phyloP scores from a whole-genome alignment of 352 stramenopile species.

The Globisporangium radiosum region DNA sequence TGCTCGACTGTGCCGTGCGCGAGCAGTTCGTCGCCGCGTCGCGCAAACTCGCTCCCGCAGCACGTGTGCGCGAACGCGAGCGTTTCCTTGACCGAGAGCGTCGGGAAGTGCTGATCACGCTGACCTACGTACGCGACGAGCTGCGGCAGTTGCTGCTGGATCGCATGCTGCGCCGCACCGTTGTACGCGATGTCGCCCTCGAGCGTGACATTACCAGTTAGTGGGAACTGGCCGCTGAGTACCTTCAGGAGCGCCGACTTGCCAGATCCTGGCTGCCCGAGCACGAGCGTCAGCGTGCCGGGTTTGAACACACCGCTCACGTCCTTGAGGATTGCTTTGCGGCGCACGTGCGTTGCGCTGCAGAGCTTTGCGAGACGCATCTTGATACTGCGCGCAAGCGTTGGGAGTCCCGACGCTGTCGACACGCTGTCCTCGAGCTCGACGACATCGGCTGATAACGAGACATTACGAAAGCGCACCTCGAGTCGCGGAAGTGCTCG shows the following conservation, averaged over 20 bases:
- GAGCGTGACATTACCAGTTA: slow-evolving; percentile 1
- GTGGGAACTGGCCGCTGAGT: slow-evolving; percentile 15
- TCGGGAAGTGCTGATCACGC: slow-evolving; percentile 40
- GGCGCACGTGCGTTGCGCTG: neutral
- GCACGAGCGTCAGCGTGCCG: slow-evolving; percentile 14
- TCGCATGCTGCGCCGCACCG: neutral
- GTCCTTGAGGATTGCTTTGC: neutral
- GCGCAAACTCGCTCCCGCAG: slow-evolving; percentile 18
- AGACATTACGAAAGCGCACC: neutral
- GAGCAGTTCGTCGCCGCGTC: neutral
- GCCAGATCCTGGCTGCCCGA: slow-evolving; percentile 6
- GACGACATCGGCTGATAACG: neutral
- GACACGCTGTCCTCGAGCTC: neutral
- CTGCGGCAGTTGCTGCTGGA: slow-evolving; percentile 22
- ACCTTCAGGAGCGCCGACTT: slow-evolving; percentile 17
- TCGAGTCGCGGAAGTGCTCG: neutral
- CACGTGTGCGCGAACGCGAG: slow-evolving; percentile 38
- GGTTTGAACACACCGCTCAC: slow-evolving; percentile 4
- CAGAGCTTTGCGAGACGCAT: neutral
- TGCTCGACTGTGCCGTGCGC: neutral
- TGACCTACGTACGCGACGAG: slow-evolving; percentile 43
- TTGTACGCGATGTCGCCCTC: slow-evolving; percentile 16
- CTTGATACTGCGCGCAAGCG: neutral
- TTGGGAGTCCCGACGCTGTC: neutral
- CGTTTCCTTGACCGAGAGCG: slow-evolving; percentile 46